A percentile compares a stretch with the other conserved stretches of the same genome.
These are phyloP conservation scores for Mycena belliarum DNA, from an alignment of 768 basidiomycete genomes.

Conservation along the genomic window DNA sequence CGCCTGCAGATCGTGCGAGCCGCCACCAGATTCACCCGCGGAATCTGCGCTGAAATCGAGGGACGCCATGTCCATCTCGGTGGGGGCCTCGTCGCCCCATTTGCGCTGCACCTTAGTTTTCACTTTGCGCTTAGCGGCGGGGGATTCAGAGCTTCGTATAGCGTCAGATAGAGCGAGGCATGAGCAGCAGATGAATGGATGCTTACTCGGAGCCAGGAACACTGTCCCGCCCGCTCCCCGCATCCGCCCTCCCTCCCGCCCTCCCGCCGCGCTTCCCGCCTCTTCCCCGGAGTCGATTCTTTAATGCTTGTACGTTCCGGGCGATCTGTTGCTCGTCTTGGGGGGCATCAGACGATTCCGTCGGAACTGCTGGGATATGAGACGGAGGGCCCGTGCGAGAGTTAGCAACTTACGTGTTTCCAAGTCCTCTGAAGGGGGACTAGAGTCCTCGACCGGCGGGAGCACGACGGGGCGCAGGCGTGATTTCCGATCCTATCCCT, in stretches of 20 bases:
- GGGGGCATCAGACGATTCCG: constrained; percentile 49
- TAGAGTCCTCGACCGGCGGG: constrained; percentile 36
- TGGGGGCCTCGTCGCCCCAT: constrained; percentile 85
- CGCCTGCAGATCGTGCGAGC: constrained; percentile 54
- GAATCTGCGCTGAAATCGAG: constrained; percentile 77
- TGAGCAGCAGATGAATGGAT: constrained; percentile 6
- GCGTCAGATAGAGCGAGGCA: neutral
- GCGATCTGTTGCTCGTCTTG: constrained; percentile 90
- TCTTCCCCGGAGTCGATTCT: constrained; percentile 77
- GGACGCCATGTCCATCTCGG: constrained; percentile 88
- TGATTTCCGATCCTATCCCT: constrained; percentile 67
- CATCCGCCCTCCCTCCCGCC: constrained; percentile 45
- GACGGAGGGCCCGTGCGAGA: neutral
- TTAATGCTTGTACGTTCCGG: constrained; percentile 88
- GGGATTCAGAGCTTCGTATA: constrained; percentile 56
- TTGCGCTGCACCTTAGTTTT: constrained; percentile 79
- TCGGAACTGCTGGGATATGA: constrained; percentile 38
- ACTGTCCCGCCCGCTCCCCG: constrained; percentile 61
- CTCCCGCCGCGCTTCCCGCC: constrained; percentile 60
- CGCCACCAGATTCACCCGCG: constrained; percentile 28
- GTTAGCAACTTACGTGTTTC: constrained; percentile 49
- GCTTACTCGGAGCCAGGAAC: constrained; percentile 72
- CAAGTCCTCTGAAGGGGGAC: constrained; percentile 61
- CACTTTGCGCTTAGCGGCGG: constrained; percentile 54
- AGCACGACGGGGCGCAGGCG: constrained; percentile 49